These are phyloP conservation scores for Emmonsiellopsis sp. DNA, from an alignment of 2,329 filamentous ascomycete genomes.

Conservation along the genomic window DNA sequence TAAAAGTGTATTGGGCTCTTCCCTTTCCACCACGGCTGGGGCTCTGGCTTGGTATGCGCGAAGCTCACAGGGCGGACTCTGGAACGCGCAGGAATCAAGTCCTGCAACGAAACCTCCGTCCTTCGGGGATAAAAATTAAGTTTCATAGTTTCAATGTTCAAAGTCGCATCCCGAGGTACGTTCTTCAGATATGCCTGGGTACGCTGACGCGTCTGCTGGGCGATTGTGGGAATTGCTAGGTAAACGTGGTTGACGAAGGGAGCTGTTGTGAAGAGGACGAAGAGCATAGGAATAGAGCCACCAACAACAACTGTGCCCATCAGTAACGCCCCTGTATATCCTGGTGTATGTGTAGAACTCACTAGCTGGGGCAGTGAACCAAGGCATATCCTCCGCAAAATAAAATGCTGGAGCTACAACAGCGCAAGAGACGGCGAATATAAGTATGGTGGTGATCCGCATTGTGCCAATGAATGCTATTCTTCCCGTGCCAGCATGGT, in stretches of 20 bases:
- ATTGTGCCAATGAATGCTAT: conserved; percentile 61
- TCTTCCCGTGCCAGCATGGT: conserved; percentile 61
- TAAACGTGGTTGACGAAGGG: conserved; percentile 67
- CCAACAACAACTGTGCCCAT: conserved; percentile 44
- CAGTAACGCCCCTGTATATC: conserved; percentile 1
- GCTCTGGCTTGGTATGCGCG: conserved; percentile 27
- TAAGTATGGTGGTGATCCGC: conserved; percentile 62
- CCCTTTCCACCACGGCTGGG: conserved; percentile 29
- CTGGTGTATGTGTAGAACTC: conserved; percentile 10
- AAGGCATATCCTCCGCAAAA: conserved; percentile 31
- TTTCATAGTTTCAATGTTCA: conserved; percentile 39
- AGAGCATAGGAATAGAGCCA: conserved; percentile 56
- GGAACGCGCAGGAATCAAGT: conserved; percentile 29
- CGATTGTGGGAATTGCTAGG: conserved; percentile 57
- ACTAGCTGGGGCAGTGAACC: conserved; percentile 35
- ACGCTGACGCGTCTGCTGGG: conserved; percentile 49
- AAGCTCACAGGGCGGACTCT: conserved; percentile 33
- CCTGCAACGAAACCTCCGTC: conserved; percentile 33
- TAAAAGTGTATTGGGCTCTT: conserved; percentile 31
- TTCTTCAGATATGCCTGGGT: conserved; percentile 36
- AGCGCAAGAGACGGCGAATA: conserved; percentile 57
- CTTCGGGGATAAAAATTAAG: conserved; percentile 35
- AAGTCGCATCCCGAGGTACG: conserved; percentile 33
- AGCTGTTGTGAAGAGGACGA: conserved; percentile 55
- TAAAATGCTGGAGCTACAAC: conserved; percentile 54